Evolutionary conservation across 2,329 filamentous ascomycete species (phyloP).

Genomic region (Hymenoscyphus scutula): DNA sequence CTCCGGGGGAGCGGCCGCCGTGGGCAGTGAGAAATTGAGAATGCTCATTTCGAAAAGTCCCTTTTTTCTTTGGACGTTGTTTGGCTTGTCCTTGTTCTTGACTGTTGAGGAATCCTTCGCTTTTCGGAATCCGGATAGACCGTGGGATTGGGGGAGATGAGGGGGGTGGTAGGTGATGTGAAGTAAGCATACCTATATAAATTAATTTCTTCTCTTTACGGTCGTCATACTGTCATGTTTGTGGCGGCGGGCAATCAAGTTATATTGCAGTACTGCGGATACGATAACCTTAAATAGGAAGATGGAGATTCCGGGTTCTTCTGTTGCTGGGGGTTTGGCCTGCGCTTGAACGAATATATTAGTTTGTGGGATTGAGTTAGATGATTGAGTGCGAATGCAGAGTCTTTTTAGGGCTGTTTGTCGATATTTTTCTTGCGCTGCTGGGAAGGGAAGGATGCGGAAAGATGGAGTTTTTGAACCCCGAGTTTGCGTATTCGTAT

Average conservation of each 20-base stretch:
- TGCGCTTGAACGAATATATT: background rate
- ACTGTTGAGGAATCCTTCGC: slow-evolving; percentile 2
- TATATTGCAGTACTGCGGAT: background rate
- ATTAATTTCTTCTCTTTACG: slow-evolving; percentile 8
- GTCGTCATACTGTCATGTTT: background rate
- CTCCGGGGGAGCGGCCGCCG: background rate
- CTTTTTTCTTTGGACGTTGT: background rate
- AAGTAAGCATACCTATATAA: background rate
- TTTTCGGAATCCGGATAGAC: slow-evolving; percentile 7
- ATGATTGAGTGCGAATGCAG: too few relatives aligned
- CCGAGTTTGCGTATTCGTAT: background rate
- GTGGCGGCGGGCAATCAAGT: background rate
- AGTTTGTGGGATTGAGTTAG: too few relatives aligned
- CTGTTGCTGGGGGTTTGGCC: background rate
- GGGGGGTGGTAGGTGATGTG: background rate
- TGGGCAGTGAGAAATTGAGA: background rate
- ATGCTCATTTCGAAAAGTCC: background rate
- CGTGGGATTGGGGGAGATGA: background rate
- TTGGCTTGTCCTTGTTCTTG: background rate
- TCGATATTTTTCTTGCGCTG: too few relatives aligned
- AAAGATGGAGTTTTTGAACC: too few relatives aligned
- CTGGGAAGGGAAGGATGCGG: too few relatives aligned
- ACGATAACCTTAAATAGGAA: background rate
- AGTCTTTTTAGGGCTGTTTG: too few relatives aligned
- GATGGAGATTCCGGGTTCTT: background rate